Evolutionary conservation across 2,329 filamentous ascomycete species (phyloP).

Genomic region (Alternaria incomplexa): DNA sequence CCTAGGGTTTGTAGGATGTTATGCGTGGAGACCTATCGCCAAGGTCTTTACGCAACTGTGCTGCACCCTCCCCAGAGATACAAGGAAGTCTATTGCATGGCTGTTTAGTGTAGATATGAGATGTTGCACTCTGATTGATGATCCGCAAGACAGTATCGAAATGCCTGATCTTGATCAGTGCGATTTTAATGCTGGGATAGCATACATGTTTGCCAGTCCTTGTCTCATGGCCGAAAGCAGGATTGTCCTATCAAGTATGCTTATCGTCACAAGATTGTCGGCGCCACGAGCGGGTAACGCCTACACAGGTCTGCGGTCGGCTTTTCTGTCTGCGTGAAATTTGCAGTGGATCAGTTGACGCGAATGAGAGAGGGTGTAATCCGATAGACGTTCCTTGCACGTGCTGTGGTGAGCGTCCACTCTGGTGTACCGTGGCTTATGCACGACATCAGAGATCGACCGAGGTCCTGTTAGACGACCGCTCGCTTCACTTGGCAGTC

Average conservation of each 20-base stretch:
- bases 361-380: slow-evolving; percentile 14
- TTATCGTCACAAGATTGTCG: neutral
- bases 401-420: slow-evolving; percentile 12
- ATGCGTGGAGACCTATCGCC: neutral
- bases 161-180: neutral
- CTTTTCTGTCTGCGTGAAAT: neutral
- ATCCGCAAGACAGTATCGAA: neutral
- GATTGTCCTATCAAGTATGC: neutral
- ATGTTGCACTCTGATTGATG: neutral
- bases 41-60: neutral
- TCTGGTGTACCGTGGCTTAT: slow-evolving; percentile 26
- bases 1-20: neutral
- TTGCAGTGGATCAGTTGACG: slow-evolving; percentile 10
- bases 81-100: neutral
- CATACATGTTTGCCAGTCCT: neutral
- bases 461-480: slow-evolving; percentile 16
- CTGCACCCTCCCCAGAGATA: neutral
- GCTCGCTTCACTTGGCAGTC: slow-evolving; percentile 10
- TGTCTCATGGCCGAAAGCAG: neutral
- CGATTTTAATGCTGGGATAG: neutral
- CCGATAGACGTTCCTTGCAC: slow-evolving; percentile 19
- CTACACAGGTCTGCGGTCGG: neutral
- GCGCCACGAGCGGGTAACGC: slow-evolving; percentile 8
- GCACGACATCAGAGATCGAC: slow-evolving; percentile 35
- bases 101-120: neutral